Conservation (phyloP, 805 yeast species). For the Yamadazyma olivae region DNA sequence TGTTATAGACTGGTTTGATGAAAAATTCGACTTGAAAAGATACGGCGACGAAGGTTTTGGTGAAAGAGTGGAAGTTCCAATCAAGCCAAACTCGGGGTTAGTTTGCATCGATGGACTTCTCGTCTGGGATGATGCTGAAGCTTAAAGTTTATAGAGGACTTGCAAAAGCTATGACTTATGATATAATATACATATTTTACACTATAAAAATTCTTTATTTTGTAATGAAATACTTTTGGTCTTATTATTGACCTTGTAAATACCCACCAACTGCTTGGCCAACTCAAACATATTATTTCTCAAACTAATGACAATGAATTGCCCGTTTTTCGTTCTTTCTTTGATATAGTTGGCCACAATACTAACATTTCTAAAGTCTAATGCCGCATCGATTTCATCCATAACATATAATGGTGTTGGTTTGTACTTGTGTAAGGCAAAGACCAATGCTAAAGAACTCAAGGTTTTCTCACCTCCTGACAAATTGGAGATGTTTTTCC, state of each 20-base stretch:
- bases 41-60: conserved; percentile 72
- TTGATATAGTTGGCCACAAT: conserved; percentile 97
- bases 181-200: not conserved
- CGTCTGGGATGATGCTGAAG: conserved; percentile 4
- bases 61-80: conserved; percentile 36
- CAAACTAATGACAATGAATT: conserved; percentile 90
- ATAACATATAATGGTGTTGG: conserved; percentile 97
- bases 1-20: conserved; percentile 81
- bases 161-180: too few relatives aligned
- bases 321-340: conserved; percentile 94
- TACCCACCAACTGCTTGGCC: conserved; percentile 91
- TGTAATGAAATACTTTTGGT: conserved; percentile 78
- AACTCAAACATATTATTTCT: conserved; percentile 98
- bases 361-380: conserved; percentile 94
- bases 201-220: conserved; percentile 49
- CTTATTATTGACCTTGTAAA: conserved; percentile 89
- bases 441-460: conserved; percentile 90
- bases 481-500: conserved; percentile 92
- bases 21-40: conserved; percentile 61
- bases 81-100: conserved; percentile 3
- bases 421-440: conserved; percentile 92
- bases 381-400: conserved; percentile 99
- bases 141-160: too few relatives aligned
- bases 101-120: conserved; percentile 2
- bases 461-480: conserved; percentile 98